Evolutionary conservation across 179 eudicot genomes (phyloP).

Genomic region (Camellia oleifera): DNA sequence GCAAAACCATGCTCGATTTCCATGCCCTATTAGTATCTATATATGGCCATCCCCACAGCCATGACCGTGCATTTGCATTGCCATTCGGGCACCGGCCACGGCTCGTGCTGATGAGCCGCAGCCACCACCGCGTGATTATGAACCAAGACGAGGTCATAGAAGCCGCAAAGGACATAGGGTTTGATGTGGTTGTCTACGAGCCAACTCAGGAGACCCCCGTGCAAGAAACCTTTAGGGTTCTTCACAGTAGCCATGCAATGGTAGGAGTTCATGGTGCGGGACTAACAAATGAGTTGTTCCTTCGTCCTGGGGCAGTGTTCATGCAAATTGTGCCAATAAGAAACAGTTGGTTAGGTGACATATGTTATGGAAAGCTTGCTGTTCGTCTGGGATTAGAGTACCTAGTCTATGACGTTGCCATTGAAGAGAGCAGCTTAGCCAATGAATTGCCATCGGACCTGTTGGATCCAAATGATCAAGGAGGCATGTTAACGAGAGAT

Average conservation of each 20-base stretch:
- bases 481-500: slow-evolving; percentile 28
- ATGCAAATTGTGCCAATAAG: slow-evolving; percentile 59
- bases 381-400: slow-evolving; percentile 48
- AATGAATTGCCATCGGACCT: slow-evolving; percentile 41
- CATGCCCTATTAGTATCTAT: slow-evolving; percentile 38
- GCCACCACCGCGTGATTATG: slow-evolving; percentile 26
- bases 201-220: slow-evolving; percentile 42
- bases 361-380: slow-evolving; percentile 45
- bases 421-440: slow-evolving; percentile 42
- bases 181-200: slow-evolving; percentile 45
- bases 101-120: slow-evolving; percentile 22
- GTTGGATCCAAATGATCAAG: slow-evolving; percentile 35
- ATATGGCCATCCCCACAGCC: slow-evolving; percentile 19
- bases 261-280: slow-evolving; percentile 66
- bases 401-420: slow-evolving; percentile 36
- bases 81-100: slow-evolving; percentile 7
- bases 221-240: slow-evolving; percentile 40
- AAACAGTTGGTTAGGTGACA: slow-evolving; percentile 47
- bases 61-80: background rate
- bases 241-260: slow-evolving; percentile 48
- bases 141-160: slow-evolving; percentile 33
- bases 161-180: slow-evolving; percentile 50
- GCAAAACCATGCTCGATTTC: slow-evolving; percentile 42
- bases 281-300: slow-evolving; percentile 52
- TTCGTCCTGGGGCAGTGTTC: slow-evolving; percentile 42